These are phyloP conservation scores for Metarhizium humberi DNA, from an alignment of 2,329 filamentous ascomycete genomes.

Conservation along the genomic window DNA sequence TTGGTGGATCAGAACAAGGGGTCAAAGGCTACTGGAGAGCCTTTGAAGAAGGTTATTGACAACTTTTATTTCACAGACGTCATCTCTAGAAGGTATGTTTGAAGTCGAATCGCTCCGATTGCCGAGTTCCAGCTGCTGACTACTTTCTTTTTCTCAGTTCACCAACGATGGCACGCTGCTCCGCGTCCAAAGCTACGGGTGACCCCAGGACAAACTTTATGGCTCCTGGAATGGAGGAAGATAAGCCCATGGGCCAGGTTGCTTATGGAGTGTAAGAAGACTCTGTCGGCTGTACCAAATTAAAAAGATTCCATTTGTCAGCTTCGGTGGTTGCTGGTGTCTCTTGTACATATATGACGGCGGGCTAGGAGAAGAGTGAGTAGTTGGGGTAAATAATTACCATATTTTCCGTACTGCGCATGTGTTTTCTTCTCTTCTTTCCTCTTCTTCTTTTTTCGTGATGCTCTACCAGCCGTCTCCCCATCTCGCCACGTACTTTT, in stretches of 20 bases:
- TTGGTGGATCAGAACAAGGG: slow-evolving; percentile 96
- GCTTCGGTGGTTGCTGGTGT: slow-evolving; percentile 18
- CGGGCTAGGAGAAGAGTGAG: slow-evolving; percentile 2
- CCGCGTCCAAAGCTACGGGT: slow-evolving; percentile 76
- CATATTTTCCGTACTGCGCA: neutral
- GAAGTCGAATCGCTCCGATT: slow-evolving; percentile 10
- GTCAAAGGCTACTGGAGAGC: slow-evolving; percentile 57
- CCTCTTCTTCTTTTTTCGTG: neutral
- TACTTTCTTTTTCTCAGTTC: slow-evolving; percentile 48
- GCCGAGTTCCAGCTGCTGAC: neutral
- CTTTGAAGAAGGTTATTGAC: slow-evolving; percentile 78
- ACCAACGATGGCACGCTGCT: slow-evolving; percentile 96
- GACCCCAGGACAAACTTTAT: slow-evolving; percentile 73
- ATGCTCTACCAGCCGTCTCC: neutral
- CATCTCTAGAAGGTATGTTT: slow-evolving; percentile 82
- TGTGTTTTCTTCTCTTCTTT: neutral
- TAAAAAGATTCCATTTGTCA: slow-evolving; percentile 23
- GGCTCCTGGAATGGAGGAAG: slow-evolving; percentile 59
- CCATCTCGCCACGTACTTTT: neutral
- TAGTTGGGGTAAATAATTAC: slow-evolving; percentile 14
- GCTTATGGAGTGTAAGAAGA: slow-evolving; percentile 43
- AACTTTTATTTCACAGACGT: slow-evolving; percentile 98
- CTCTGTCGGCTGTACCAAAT: slow-evolving; percentile 23
- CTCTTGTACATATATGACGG: slow-evolving; percentile 31
- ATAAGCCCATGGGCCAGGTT: slow-evolving; percentile 51